phyloP scores from a whole-genome alignment of 352 stramenopile species.

The Phytophthora pseudosyringae region DNA sequence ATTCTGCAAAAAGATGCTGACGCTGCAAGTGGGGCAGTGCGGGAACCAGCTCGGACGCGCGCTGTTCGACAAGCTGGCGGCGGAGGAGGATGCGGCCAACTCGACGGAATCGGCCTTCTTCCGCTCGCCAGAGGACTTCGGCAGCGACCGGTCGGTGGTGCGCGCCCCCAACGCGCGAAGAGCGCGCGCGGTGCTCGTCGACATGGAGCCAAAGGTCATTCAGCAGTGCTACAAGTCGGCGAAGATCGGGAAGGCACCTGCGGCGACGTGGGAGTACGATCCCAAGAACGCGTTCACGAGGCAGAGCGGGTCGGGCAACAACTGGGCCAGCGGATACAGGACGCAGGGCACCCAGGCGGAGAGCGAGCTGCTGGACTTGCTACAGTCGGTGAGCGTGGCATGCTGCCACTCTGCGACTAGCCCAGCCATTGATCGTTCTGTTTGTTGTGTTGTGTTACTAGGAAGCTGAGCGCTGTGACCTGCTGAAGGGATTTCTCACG shows the following conservation, averaged over 20 bases:
- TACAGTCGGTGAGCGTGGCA: conserved; percentile 46
- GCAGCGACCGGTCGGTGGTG: conserved; percentile 37
- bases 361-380: conserved; percentile 53
- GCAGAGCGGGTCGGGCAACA: conserved; percentile 80
- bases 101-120: conserved; percentile 42
- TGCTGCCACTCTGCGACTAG: background rate
- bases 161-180: conserved; percentile 2
- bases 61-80: conserved; percentile 68
- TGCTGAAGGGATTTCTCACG: conserved; percentile 71
- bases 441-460: conserved; percentile 18
- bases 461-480: conserved; percentile 78
- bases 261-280: conserved; percentile 54
- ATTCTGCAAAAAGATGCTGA: conserved; percentile 53
- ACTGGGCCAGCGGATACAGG: conserved; percentile 78
- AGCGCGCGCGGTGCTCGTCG: conserved; percentile 76
- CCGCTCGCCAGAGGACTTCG: conserved; percentile 17
- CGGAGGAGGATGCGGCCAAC: conserved; percentile 26
- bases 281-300: conserved; percentile 52
- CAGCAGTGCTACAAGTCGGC: conserved; percentile 48
- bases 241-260: background rate
- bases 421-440: background rate
- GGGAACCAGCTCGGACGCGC: conserved; percentile 75
- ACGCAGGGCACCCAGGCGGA: conserved; percentile 52
- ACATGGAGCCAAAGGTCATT: conserved; percentile 87
- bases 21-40: conserved; percentile 79